Conservation (phyloP, 345 rosid genomes). For the Eucalyptus brandiana region DNA sequence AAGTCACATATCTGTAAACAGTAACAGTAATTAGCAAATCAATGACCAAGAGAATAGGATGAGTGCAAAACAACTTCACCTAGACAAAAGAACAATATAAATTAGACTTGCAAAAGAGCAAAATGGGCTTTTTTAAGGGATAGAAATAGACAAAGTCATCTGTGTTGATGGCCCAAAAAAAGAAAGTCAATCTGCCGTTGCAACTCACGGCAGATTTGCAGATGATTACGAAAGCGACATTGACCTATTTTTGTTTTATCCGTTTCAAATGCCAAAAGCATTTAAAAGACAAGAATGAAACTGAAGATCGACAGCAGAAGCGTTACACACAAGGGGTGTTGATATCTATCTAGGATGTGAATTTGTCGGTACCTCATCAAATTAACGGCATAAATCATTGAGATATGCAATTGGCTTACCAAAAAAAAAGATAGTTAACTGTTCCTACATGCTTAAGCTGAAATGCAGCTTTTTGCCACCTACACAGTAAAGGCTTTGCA, state of each 20-base stretch:
- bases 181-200: not conserved
- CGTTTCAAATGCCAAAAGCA: not conserved
- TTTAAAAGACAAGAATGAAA: not conserved
- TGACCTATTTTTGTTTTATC: not conserved
- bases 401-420: not conserved
- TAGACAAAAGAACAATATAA: not conserved
- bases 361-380: not conserved
- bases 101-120: not conserved
- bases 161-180: not conserved
- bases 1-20: conserved; percentile 73
- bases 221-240: not conserved
- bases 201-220: not conserved
- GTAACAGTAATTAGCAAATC: not conserved
- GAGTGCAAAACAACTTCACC: not conserved
- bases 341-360: not conserved
- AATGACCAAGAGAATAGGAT: not conserved
- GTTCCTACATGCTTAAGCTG: not conserved
- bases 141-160: not conserved
- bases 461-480: not conserved
- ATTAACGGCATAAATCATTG: not conserved
- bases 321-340: not conserved
- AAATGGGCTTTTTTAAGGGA: not conserved
- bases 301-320: not conserved
- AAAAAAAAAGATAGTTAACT: not conserved
- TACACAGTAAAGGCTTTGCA: not conserved